phyloP scores from a whole-genome alignment of 306 rosid genomes.

The Cicer bijugum region DNA sequence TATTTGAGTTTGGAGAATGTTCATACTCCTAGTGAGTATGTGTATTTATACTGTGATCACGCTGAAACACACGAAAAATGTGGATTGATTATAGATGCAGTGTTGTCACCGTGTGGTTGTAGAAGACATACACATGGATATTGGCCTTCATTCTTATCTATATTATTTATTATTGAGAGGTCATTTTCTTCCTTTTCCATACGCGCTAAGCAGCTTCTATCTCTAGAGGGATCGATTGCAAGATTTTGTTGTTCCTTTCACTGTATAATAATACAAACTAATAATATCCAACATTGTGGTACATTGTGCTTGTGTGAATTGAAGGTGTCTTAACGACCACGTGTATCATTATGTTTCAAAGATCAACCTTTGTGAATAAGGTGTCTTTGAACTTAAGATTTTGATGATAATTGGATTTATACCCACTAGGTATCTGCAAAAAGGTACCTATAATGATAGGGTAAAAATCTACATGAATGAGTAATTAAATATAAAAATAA shows the following conservation, averaged over 20 bases:
- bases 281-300: not conserved
- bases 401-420: too few species aligned
- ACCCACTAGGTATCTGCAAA: too few species aligned
- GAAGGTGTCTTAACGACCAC: not conserved
- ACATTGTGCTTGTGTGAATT: slow-evolving; percentile 1
- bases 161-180: not conserved
- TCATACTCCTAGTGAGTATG: not conserved
- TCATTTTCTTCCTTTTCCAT: not conserved
- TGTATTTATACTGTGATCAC: not conserved
- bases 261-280: not conserved
- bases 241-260: not conserved
- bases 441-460: too few species aligned
- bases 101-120: not conserved
- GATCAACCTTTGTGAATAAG: too few species aligned
- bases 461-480: too few species aligned
- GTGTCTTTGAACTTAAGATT: too few species aligned
- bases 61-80: not conserved
- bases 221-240: not conserved
- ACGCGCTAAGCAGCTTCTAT: slow-evolving; percentile 1
- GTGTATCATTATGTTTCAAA: not conserved
- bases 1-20: not conserved
- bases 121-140: not conserved
- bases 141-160: not conserved
- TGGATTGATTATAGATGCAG: not conserved
- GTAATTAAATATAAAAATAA: too few species aligned